phyloP scores from a whole-genome alignment of 2,329 filamentous ascomycete genomes.

The Sporothrix euskadiensis region DNA sequence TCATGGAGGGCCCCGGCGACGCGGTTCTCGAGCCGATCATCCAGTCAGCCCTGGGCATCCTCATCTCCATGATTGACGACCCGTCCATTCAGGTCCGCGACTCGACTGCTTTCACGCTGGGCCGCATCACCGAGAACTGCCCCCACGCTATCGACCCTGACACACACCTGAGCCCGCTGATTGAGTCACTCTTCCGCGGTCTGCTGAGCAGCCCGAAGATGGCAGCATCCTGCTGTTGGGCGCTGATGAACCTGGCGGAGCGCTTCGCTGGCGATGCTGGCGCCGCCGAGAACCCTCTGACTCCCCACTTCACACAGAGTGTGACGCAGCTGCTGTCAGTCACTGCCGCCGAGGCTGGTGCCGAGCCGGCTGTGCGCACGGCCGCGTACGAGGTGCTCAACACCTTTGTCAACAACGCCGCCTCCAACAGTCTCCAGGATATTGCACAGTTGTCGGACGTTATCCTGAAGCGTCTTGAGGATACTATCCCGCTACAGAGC shows the following conservation, averaged over 20 bases:
- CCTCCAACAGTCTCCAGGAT: constrained; percentile 77
- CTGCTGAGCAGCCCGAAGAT: constrained; percentile 92
- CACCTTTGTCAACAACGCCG: constrained; percentile 88
- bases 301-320: constrained; percentile 89
- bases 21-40: constrained; percentile 89
- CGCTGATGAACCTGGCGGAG: constrained; percentile 96
- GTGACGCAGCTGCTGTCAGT: constrained; percentile 81
- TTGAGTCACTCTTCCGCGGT: constrained; percentile 85
- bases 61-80: constrained; percentile 92
- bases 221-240: constrained; percentile 98
- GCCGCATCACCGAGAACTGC: constrained; percentile 92
- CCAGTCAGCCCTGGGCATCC: constrained; percentile 88
- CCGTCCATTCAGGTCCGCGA: constrained; percentile 87
- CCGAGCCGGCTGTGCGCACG: constrained; percentile 86
- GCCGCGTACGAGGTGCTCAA: constrained; percentile 97
- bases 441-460: constrained; percentile 83
- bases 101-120: constrained; percentile 92
- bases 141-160: constrained; percentile 86
- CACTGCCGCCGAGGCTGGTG: constrained; percentile 68
- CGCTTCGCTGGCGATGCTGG: constrained; percentile 87
- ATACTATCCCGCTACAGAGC: constrained; percentile 82
- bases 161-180: constrained; percentile 79
- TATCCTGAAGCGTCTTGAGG: constrained; percentile 85
- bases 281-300: constrained; percentile 75
- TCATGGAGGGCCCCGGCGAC: constrained; percentile 97